Percentiles rank a stretch among this genome's conserved stretches.
Conservation (phyloP, 768 basidiomycete species). For the Galerina marginata region DNA sequence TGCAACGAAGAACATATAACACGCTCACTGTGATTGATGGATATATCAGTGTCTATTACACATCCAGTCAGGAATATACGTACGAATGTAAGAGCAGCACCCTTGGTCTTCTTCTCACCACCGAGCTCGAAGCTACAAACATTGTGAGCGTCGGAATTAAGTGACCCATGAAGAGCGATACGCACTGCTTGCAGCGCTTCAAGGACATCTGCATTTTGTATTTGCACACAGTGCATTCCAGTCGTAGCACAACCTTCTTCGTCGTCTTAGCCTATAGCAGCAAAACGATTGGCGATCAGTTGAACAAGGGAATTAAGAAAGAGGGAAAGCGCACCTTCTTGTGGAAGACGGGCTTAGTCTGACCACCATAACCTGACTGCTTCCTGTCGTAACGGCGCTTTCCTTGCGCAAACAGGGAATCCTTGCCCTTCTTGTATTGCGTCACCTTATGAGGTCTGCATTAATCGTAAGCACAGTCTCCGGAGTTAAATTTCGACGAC, state of each 20-base stretch:
- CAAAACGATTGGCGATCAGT: neutral
- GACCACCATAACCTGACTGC: constrained; percentile 99
- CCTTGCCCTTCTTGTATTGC: constrained; percentile 99
- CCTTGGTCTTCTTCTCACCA: constrained; percentile 99
- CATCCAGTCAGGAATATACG: constrained; percentile 39
- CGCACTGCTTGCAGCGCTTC: constrained; percentile 99
- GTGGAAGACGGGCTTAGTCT: constrained; percentile 99
- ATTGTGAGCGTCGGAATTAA: neutral
- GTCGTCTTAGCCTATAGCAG: constrained; percentile 86
- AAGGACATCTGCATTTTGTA: constrained; percentile 96
- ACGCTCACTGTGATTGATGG: constrained; percentile 26
- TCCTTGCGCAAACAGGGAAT: constrained; percentile 96
- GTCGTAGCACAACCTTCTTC: constrained; percentile 98
- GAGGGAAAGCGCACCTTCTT: constrained; percentile 80
- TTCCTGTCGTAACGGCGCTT: constrained; percentile 99
- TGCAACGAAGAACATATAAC: constrained; percentile 25
- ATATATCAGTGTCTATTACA: neutral
- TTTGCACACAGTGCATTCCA: constrained; percentile 98
- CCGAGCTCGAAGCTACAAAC: constrained; percentile 91
- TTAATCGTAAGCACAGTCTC: constrained; percentile 7
- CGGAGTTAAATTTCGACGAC: constrained; percentile 34
- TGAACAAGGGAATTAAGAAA: neutral
- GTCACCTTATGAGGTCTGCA: constrained; percentile 97
- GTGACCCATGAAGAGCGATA: constrained; percentile 19
- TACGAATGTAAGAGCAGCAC: constrained; percentile 93